phyloP scores from a whole-genome alignment of 2,329 filamentous ascomycete genomes.

The Zalaria obscura region DNA sequence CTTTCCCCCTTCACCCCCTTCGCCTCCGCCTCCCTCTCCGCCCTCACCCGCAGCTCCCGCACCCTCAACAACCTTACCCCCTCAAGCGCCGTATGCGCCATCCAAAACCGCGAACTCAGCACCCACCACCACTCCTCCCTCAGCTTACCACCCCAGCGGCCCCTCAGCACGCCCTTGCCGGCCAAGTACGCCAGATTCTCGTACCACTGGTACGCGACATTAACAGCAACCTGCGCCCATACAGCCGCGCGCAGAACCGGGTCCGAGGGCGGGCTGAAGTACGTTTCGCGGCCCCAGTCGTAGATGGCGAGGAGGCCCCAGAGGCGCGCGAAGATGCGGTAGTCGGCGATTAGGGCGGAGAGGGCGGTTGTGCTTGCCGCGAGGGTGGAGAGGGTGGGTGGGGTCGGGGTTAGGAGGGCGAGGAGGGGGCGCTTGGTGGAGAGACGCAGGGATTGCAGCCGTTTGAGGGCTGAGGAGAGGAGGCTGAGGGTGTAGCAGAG shows the following conservation, averaged over 20 bases:
- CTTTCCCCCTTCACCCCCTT: slow-evolving; percentile 25
- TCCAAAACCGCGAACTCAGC: slow-evolving; percentile 72
- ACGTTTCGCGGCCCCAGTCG: slow-evolving; percentile 42
- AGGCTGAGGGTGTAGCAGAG: slow-evolving; percentile 29
- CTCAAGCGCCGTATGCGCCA: slow-evolving; percentile 62
- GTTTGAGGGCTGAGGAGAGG: slow-evolving; percentile 23
- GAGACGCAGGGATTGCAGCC: slow-evolving; percentile 21
- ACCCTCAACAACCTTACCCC: slow-evolving; percentile 44
- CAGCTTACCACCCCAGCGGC: slow-evolving; percentile 12
- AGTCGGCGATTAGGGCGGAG: slow-evolving; percentile 52
- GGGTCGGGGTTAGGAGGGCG: slow-evolving; percentile 22
- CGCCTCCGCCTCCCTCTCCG: slow-evolving; percentile 14
- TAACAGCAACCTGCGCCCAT: slow-evolving; percentile 53
- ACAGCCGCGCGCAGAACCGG: slow-evolving; percentile 37
- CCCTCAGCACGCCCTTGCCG: slow-evolving; percentile 51
- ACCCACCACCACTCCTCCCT: slow-evolving; percentile 48
- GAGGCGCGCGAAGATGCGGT: slow-evolving; percentile 58
- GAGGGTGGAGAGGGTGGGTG: slow-evolving; percentile 19
- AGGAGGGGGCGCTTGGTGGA: slow-evolving; percentile 21
- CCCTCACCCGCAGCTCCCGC: slow-evolving; percentile 26
- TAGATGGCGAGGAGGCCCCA: slow-evolving; percentile 67
- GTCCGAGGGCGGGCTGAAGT: slow-evolving; percentile 24
- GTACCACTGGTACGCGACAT: slow-evolving; percentile 58
- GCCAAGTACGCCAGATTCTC: slow-evolving; percentile 76
- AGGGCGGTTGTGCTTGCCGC: slow-evolving; percentile 31